These are phyloP conservation scores for Fusarium clavum DNA, from an alignment of 2,329 filamentous ascomycete species.

Conservation along the genomic window DNA sequence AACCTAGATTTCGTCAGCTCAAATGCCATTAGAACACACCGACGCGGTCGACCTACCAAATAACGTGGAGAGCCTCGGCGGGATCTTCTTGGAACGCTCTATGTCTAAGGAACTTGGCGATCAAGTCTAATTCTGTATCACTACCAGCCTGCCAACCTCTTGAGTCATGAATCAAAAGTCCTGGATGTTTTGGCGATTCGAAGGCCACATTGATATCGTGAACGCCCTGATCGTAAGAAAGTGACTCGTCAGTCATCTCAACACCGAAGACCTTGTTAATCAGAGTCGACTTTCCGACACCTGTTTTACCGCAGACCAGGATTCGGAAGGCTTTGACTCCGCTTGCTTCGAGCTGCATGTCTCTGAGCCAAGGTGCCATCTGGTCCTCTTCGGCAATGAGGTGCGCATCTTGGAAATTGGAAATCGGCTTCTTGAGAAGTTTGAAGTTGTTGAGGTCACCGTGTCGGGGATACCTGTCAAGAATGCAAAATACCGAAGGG, in stretches of 20 bases:
- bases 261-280: conserved; percentile 47
- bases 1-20: conserved; percentile 22
- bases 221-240: conserved; percentile 42
- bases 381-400: conserved; percentile 15
- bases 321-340: conserved; percentile 45
- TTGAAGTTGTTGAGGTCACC: conserved; percentile 36
- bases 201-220: conserved; percentile 45
- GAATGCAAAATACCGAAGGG: conserved; percentile 41
- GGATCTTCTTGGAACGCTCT: conserved; percentile 44
- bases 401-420: conserved; percentile 37
- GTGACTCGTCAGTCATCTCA: conserved; percentile 42
- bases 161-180: conserved; percentile 43
- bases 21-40: accelerated
- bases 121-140: conserved; percentile 41
- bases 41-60: conserved; percentile 7
- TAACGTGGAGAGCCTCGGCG: conserved; percentile 42
- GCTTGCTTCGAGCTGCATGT: conserved; percentile 41
- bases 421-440: conserved; percentile 33
- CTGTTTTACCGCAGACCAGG: conserved; percentile 43
- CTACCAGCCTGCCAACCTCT: conserved; percentile 45
- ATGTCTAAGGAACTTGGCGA: conserved; percentile 44
- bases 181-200: conserved; percentile 42
- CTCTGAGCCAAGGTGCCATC: conserved; percentile 40
- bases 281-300: conserved; percentile 44
- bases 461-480: conserved; percentile 41